phyloP scores from a whole-genome alignment of 192 early-diverging fungal species.

The Umbelopsis vinacea region DNA sequence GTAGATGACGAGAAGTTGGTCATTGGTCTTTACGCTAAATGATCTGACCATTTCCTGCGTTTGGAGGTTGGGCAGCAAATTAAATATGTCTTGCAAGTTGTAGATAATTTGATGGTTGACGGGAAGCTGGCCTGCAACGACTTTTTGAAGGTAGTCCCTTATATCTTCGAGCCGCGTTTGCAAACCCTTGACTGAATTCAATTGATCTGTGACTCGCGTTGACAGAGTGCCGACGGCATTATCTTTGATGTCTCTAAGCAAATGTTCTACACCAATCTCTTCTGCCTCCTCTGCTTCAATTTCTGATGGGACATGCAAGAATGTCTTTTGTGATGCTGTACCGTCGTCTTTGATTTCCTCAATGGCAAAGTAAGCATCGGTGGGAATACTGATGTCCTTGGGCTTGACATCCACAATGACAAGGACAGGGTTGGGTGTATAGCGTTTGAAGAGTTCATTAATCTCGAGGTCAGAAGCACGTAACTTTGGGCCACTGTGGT shows the following conservation, averaged over 20 bases:
- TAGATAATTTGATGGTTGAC: slow-evolving; percentile 97
- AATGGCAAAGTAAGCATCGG: slow-evolving; percentile 96
- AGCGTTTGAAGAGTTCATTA: slow-evolving; percentile 96
- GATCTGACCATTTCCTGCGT: slow-evolving; percentile 77
- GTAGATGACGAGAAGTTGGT: slow-evolving; percentile 95
- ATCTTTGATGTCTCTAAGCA: slow-evolving; percentile 98
- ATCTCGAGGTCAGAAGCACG: slow-evolving; percentile 96
- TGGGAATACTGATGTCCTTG: slow-evolving; percentile 91
- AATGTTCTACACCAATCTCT: slow-evolving; percentile 99
- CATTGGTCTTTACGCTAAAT: slow-evolving; percentile 94
- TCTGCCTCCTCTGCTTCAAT: slow-evolving; percentile 99
- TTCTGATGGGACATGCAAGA: slow-evolving; percentile 92
- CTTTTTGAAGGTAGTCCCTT: slow-evolving; percentile 85
- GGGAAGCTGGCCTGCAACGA: slow-evolving; percentile 83
- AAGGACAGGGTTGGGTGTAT: slow-evolving; percentile 94
- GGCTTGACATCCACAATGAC: slow-evolving; percentile 98
- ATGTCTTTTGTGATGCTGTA: slow-evolving; percentile 94
- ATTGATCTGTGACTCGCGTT: slow-evolving; percentile 90
- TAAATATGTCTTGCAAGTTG: slow-evolving; percentile 99
- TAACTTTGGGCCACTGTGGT: slow-evolving; percentile 98
- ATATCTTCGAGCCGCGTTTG: slow-evolving; percentile 87
- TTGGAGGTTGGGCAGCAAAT: slow-evolving; percentile 91
- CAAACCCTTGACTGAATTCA: slow-evolving; percentile 90
- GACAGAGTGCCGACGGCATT: slow-evolving; percentile 93
- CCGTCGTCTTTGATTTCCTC: slow-evolving; percentile 99